Conservation (phyloP, 257 asterid species). For the Plantago major region DNA sequence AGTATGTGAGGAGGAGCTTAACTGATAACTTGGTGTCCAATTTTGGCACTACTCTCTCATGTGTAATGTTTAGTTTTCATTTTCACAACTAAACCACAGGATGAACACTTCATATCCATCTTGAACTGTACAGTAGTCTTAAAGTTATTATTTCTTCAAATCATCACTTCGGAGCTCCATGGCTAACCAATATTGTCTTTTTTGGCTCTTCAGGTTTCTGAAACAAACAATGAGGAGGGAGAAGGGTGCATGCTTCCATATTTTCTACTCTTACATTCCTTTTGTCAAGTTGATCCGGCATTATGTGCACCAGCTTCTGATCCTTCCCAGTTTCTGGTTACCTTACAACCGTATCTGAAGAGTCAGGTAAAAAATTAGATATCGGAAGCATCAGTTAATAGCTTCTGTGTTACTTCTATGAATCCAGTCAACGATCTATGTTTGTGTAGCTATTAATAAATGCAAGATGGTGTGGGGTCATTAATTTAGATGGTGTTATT, state of each 20-base stretch:
- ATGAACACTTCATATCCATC: slow-evolving; percentile 2
- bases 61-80: too few relatives aligned
- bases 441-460: too few relatives aligned
- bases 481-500: too few relatives aligned
- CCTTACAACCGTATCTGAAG: slow-evolving; percentile 93
- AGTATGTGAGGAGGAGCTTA: too few relatives aligned
- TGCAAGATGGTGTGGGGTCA: too few relatives aligned
- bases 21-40: too few relatives aligned
- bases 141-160: slow-evolving; percentile 13
- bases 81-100: too few relatives aligned
- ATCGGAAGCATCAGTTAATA: neutral
- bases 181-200: slow-evolving; percentile 18
- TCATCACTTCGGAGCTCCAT: neutral
- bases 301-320: slow-evolving; percentile 93
- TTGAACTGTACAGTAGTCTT: slow-evolving; percentile 7
- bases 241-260: slow-evolving; percentile 88
- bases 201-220: slow-evolving; percentile 63
- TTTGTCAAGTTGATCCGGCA: slow-evolving; percentile 84
- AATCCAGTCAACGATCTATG: too few relatives aligned
- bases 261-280: slow-evolving; percentile 84
- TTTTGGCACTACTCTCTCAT: too few relatives aligned
- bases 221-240: slow-evolving; percentile 63
- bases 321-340: slow-evolving; percentile 92
- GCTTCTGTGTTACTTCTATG: too few relatives aligned
- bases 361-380: slow-evolving; percentile 53